phyloP scores from a whole-genome alignment of 2,329 filamentous ascomycete species.

The Remersonia thermophila region DNA sequence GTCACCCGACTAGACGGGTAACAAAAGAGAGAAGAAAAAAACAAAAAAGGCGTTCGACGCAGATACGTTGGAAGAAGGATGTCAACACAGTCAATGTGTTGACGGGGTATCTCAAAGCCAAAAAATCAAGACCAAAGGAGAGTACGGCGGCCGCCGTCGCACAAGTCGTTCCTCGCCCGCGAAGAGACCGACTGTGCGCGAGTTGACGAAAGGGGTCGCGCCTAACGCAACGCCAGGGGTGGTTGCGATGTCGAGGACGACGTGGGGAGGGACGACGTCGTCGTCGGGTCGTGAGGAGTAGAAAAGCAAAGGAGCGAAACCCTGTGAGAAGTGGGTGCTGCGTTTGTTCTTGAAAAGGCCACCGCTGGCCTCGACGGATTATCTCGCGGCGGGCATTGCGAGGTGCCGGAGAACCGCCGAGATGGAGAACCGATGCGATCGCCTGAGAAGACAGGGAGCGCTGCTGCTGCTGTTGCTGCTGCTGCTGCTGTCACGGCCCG shows the following conservation, averaged over 20 bases:
- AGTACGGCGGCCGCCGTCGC: conserved; percentile 17
- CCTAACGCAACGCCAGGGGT: conserved; percentile 6
- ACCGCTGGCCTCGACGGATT: conserved; percentile 9
- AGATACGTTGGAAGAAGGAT: too few species aligned
- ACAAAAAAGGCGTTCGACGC: conserved; percentile 1
- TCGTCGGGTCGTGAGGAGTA: conserved; percentile 2
- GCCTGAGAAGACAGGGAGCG: conserved; percentile 2
- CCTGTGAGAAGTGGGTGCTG: conserved; percentile 6
- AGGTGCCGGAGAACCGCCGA: conserved; percentile 5
- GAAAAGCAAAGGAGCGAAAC: conserved; percentile 8
- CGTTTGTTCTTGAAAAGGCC: conserved; percentile 9
- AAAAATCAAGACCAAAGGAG: too few species aligned
- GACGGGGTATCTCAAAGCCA: conserved; percentile 13
- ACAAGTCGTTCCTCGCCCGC: conserved; percentile 25
- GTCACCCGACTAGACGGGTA: conserved; percentile 5
- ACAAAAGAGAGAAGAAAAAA: conserved; percentile 8
- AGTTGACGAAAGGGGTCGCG: conserved; percentile 12
- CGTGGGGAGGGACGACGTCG: not conserved
- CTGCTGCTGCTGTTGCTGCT: too few species aligned
- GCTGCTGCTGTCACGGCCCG: conserved; percentile 1
- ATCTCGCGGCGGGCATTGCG: conserved; percentile 9
- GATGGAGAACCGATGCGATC: conserved; percentile 5
- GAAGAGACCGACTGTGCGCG: conserved; percentile 21
- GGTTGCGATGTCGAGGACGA: conserved; percentile 4
- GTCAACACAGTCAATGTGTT: conserved; percentile 15